Evolutionary conservation across 2,329 filamentous ascomycete species (phyloP).

Genomic region (Aspergillus ochraceoroseus): DNA sequence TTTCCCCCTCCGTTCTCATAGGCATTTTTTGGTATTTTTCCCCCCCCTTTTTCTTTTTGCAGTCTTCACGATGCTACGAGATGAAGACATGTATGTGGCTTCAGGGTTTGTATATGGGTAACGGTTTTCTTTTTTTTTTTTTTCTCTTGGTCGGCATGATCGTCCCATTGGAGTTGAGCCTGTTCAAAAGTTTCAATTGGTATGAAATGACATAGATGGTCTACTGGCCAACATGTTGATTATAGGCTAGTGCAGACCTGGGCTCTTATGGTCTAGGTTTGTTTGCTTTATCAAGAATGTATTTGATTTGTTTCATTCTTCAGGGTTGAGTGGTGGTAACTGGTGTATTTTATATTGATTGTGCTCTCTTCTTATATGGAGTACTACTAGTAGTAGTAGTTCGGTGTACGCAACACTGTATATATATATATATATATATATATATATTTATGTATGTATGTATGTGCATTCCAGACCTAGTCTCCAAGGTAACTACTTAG

Average conservation of each 20-base stretch:
- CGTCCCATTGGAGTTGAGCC: conserved; percentile 19
- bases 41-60: conserved; percentile 4
- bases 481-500: no score
- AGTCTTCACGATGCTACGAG: conserved; percentile 10
- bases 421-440: no score
- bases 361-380: no score
- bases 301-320: no score
- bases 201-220: conserved; percentile 17
- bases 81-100: conserved; percentile 9
- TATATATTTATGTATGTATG: no score
- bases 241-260: not conserved
- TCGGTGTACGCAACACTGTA: no score
- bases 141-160: conserved; percentile 19
- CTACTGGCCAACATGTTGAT: conserved; percentile 11
- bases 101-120: conserved; percentile 14
- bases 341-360: no score
- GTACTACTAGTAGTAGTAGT: no score
- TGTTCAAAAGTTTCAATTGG: conserved; percentile 18
- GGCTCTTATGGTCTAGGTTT: no score
- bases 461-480: no score
- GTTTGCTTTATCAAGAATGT: no score
- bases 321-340: no score
- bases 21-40: conserved; percentile 2
- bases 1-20: not conserved
- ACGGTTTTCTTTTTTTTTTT: conserved; percentile 14